Evolutionary conservation across 305 asterid genomes (phyloP).

Genomic region (Solanum hybrid): DNA sequence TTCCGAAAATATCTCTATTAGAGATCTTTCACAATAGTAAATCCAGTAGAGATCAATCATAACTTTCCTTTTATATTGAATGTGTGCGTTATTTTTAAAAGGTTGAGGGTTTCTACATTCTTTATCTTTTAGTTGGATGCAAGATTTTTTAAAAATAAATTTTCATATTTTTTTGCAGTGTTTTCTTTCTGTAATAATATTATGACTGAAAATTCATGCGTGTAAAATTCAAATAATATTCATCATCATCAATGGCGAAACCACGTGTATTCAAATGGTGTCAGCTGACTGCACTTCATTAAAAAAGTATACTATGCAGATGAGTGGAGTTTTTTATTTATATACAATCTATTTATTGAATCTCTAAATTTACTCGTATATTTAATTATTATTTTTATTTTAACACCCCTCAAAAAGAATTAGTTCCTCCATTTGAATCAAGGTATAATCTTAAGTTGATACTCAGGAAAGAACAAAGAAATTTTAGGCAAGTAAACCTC

Average conservation of each 20-base stretch:
- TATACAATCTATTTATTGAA: too few relatives aligned
- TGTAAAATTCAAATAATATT: not conserved
- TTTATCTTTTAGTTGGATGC: not conserved
- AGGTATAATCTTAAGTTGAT: not conserved
- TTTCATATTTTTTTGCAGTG: not conserved
- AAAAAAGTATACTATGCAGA: not conserved
- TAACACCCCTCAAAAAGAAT: not conserved
- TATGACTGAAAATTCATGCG: not conserved
- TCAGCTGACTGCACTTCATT: not conserved
- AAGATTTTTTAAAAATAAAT: too few relatives aligned
- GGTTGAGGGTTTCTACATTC: not conserved
- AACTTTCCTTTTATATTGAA: too few relatives aligned
- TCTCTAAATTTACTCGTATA: too few relatives aligned
- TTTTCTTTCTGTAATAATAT: too few relatives aligned
- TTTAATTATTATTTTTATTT: too few relatives aligned
- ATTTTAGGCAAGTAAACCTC: not conserved
- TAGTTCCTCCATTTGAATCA: not conserved
- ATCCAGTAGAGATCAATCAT: not conserved
- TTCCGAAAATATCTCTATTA: not conserved
- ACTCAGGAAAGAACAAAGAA: not conserved
- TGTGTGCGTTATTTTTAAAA: too few relatives aligned
- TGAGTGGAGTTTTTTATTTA: not conserved
- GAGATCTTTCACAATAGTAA: not conserved
- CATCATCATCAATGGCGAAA: not conserved
- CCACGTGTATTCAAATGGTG: not conserved